Evolutionary conservation across 192 early-diverging fungal species (phyloP), one percentile per base, ranked within the genome.

Genomic region (Coemansia sp.): DNA sequence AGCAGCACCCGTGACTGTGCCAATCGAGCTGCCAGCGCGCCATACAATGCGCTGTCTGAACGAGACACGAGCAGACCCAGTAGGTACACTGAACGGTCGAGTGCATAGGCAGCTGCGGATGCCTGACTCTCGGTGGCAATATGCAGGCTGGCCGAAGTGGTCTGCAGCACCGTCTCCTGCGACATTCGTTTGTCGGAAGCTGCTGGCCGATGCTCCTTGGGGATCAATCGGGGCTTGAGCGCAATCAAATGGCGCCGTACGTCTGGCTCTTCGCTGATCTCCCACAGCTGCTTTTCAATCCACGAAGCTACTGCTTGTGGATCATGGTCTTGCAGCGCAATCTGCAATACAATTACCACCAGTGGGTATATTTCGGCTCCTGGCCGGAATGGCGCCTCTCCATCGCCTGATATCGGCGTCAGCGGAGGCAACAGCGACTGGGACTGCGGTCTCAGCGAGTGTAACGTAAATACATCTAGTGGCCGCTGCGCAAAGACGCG

Each of bases 211-310:
- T 70, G 67, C 16, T 65, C 63, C 56, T 77, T 77, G 33, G 59
- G 63, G 12, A 70, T 70, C 37, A 70, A 50, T 19, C 63, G 68
- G 15, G 73, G 73, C 50, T 66, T 70, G 18, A 66, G 59, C 15
- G 73, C 67, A 37, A 77, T 77, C 30, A 65, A 42, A 33, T 59
- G 61, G 15, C 68, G 63, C 9, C 67, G 50, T 28, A 70, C 50
- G 36, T 77, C 73, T 0, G 73, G 73, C 52, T 77, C 63, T 21
- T 70, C 68, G 48, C 54, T 50, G n/a, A 70, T 42, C 5, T 31
- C 33, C 73, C 73, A 77, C 52, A 77, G 35, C 18, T 42, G 55
- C 35, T 37, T 19, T 13, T 52, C 63, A n/a, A 77, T 59, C n/a
- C 52, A n/a, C 46, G 21, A 16, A 0, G 48, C 42, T 3, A 55